Evolutionary conservation across 306 rosid species (phyloP).

Genomic region (Potentilla sterilis): DNA sequence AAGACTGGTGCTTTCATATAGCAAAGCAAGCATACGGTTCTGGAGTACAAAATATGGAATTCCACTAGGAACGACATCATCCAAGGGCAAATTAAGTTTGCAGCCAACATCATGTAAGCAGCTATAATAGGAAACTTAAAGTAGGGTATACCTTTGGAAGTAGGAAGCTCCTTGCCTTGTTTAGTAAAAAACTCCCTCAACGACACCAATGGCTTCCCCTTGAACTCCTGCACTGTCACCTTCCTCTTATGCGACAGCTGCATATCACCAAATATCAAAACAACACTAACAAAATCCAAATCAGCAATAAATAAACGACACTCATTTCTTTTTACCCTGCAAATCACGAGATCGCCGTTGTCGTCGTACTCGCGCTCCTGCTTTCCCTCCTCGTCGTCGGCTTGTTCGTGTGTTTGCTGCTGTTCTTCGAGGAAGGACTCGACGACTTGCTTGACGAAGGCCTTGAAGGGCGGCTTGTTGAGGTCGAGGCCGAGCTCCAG

Average conservation of each 20-base stretch:
- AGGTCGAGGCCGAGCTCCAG: slow-evolving; percentile 61
- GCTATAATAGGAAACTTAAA: neutral
- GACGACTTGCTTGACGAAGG: slow-evolving; percentile 61
- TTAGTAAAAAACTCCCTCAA: slow-evolving; percentile 66
- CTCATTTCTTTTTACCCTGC: slow-evolving; percentile 45
- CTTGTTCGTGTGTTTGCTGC: slow-evolving; percentile 5
- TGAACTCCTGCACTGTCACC: slow-evolving; percentile 81
- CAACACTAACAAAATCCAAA: neutral
- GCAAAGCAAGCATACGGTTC: neutral
- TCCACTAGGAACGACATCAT: neutral
- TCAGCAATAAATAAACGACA: neutral
- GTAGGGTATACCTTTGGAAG: slow-evolving; percentile 60
- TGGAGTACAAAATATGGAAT: neutral
- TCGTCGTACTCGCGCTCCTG: slow-evolving; percentile 55
- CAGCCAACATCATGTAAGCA: neutral
- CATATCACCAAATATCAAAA: slow-evolving; percentile 14
- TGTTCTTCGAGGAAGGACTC: slow-evolving; percentile 58
- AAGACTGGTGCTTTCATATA: too few relatives aligned
- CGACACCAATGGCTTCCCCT: slow-evolving; percentile 73
- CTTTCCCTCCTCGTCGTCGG: neutral
- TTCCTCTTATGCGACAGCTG: slow-evolving; percentile 73
- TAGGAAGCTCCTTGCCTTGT: slow-evolving; percentile 80
- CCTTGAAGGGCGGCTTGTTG: slow-evolving; percentile 52
- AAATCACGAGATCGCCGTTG: slow-evolving; percentile 71
- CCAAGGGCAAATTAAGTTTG: neutral